Evolutionary conservation across 371 early-diverging fungal genomes (phyloP), one percentile per base, ranked within the genome.

Genomic region (Gilbertella persicaria): DNA sequence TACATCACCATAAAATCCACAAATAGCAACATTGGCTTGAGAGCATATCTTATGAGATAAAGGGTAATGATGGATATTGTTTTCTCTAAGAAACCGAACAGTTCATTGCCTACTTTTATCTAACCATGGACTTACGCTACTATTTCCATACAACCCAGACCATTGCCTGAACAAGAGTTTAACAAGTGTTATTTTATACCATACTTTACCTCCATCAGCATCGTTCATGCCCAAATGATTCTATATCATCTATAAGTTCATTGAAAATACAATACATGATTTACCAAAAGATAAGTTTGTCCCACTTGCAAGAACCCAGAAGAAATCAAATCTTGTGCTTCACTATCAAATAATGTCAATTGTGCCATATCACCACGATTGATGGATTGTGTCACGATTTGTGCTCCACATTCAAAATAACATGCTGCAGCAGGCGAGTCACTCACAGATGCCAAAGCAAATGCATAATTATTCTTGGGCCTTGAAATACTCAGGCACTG

Each of bases 1-100:
- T 57, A 63, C 63, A 23, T 48, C 25, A 7, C 63, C 63, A 58
- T 58, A 58, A 28, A 53, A 63, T 40, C 63, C 63, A 50, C 63
- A 63, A 2, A 63, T 25, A 8, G 58, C 63, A 25, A 10, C 36
- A 16, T 33, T 50, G 7, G 64, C 64, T 17, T 37, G 16, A 35
- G 37, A 20, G 24, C 64, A 63, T n/a, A 53, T 9, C 4, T 36
- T 3, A n/a, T 63, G 58, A n/a, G 23, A 25, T 30, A 29, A 29
- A 17, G 58, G 45, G 30, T 53, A 58, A 36, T 52, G 50, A 5
- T 48, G 28, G 3, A 52, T 16, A 8, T 28, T 20, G 10, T 45
- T 47, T 6, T 28, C 10, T 30, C 62, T 61, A 43, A 17, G 33
- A 45, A 45, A 33, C 9, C 16, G 13, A 25, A 16, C 25, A 30